Evolutionary conservation across 345 rosid genomes (phyloP).

Genomic region (Ceriops decandra): DNA sequence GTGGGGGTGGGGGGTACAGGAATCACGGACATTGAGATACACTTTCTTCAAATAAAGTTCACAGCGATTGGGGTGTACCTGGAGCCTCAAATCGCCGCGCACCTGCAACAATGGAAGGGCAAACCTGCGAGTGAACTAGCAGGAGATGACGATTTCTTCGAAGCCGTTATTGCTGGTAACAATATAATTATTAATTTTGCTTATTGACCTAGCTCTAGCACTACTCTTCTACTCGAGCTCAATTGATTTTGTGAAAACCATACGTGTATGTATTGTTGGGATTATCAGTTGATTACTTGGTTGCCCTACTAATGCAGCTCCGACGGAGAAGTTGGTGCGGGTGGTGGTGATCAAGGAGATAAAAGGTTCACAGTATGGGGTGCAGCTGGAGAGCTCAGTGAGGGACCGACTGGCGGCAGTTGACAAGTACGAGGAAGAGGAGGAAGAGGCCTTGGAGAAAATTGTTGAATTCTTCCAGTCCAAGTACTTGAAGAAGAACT

Average conservation of each 20-base stretch:
- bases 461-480: slow-evolving; percentile 80
- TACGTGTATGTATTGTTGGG: too few relatives aligned
- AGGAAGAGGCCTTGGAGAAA: slow-evolving; percentile 77
- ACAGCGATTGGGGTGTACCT: slow-evolving; percentile 89
- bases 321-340: slow-evolving; percentile 64
- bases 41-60: slow-evolving; percentile 87
- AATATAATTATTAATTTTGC: neutral
- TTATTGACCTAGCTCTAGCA: too few relatives aligned
- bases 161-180: slow-evolving; percentile 67
- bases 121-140: slow-evolving; percentile 53
- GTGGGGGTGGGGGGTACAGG: slow-evolving; percentile 37
- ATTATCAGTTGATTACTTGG: too few relatives aligned
- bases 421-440: slow-evolving; percentile 91
- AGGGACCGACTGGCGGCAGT: slow-evolving; percentile 79
- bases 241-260: neutral
- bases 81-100: slow-evolving; percentile 54
- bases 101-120: slow-evolving; percentile 75
- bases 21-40: slow-evolving; percentile 86
- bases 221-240: too few relatives aligned
- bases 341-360: slow-evolving; percentile 90
- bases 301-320: slow-evolving; percentile 33
- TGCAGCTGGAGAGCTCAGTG: slow-evolving; percentile 70
- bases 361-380: slow-evolving; percentile 92
- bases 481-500: slow-evolving; percentile 67
- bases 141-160: slow-evolving; percentile 73